These are phyloP conservation scores for Claviceps pazoutovae DNA, from an alignment of 2,329 filamentous ascomycete genomes.

Conservation along the genomic window DNA sequence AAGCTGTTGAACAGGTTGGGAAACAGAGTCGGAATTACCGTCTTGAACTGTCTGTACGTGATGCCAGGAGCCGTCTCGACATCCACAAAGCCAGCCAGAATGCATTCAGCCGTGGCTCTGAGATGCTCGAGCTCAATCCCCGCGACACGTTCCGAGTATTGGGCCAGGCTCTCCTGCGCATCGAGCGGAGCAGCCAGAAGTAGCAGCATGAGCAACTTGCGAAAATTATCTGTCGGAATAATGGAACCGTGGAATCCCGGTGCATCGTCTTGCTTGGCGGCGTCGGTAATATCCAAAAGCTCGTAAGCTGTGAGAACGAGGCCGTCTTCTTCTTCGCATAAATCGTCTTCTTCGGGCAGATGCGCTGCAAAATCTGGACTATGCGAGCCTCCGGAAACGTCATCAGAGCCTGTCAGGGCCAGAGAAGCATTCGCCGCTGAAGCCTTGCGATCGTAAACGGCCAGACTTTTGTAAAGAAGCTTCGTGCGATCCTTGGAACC, in stretches of 20 bases:
- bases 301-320: slow-evolving; percentile 57
- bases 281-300: slow-evolving; percentile 49
- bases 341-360: slow-evolving; percentile 28
- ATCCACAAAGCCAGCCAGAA: slow-evolving; percentile 52
- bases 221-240: slow-evolving; percentile 61
- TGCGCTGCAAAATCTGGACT: slow-evolving; percentile 32
- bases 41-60: slow-evolving; percentile 46
- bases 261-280: slow-evolving; percentile 38
- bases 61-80: slow-evolving; percentile 51
- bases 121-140: slow-evolving; percentile 44
- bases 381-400: slow-evolving; percentile 1
- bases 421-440: slow-evolving; percentile 17
- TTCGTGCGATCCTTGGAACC: slow-evolving; percentile 44
- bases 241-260: slow-evolving; percentile 47
- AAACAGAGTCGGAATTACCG: slow-evolving; percentile 43
- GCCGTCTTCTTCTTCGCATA: slow-evolving; percentile 41
- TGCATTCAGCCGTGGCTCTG: slow-evolving; percentile 45
- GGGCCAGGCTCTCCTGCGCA: slow-evolving; percentile 49
- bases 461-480: slow-evolving; percentile 56
- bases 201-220: slow-evolving; percentile 55
- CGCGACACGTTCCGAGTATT: slow-evolving; percentile 41
- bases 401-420: not conserved
- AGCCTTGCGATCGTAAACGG: slow-evolving; percentile 52
- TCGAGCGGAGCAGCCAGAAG: slow-evolving; percentile 51
- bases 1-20: slow-evolving; percentile 56